A percentile compares a stretch with the other conserved stretches of the same genome.
Evolutionary conservation across 306 rosid genomes (phyloP).

Genomic region (Ormosia semicastrata): DNA sequence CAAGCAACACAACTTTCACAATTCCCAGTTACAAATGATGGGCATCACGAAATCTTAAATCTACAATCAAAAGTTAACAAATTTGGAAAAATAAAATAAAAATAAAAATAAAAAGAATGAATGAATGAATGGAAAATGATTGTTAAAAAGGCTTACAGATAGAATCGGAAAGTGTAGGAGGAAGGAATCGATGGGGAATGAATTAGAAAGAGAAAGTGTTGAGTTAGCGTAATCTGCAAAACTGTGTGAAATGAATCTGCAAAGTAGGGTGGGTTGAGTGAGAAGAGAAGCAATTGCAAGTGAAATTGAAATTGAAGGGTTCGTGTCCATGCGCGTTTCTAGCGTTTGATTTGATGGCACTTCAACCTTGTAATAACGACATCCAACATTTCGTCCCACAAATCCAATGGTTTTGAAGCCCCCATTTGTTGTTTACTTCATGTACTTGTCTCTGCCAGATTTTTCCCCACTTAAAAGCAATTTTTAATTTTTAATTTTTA

Average conservation of each 20-base stretch:
- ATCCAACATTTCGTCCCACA: background rate
- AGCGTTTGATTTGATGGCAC: conserved; percentile 17
- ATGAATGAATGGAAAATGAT: background rate
- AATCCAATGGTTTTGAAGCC: conserved; percentile 5
- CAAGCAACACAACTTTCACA: background rate
- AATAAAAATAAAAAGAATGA: background rate
- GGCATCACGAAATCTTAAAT: conserved; percentile 16
- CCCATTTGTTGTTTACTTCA: background rate
- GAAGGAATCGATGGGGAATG: background rate
- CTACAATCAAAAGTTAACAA: background rate
- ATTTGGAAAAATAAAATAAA: background rate
- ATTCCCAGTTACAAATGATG: background rate
- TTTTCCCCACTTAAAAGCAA: no score
- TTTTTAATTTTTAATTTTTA: no score
- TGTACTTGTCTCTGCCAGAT: background rate
- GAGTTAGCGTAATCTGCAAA: conserved; percentile 32
- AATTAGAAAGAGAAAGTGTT: background rate
- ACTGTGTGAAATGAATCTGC: conserved; percentile 12
- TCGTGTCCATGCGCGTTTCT: conserved; percentile 15
- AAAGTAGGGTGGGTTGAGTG: background rate
- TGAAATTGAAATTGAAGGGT: background rate
- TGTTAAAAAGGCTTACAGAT: conserved; percentile 17
- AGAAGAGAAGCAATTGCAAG: background rate
- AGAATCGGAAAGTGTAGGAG: background rate
- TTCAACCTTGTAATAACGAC: background rate